These are phyloP conservation scores for Pestalotiopsis sp. DNA, from an alignment of 2,329 filamentous ascomycete genomes.

Conservation along the genomic window DNA sequence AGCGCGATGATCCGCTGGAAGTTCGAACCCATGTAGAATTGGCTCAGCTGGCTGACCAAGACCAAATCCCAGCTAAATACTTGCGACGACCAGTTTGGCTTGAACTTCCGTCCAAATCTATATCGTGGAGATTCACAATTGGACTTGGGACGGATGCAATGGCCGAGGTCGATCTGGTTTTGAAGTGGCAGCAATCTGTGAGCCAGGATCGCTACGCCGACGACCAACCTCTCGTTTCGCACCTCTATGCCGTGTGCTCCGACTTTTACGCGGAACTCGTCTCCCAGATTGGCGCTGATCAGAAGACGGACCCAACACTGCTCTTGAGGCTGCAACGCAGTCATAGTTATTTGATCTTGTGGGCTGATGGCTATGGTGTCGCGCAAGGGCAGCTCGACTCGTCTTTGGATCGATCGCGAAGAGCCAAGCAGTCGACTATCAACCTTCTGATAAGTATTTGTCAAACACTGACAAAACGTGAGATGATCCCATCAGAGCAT, in stretches of 20 bases:
- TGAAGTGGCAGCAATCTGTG: conserved; percentile 15
- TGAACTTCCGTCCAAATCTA: not conserved
- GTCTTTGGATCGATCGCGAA: conserved; percentile 18
- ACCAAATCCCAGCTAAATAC: no score
- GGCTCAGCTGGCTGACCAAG: not conserved
- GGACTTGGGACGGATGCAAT: not conserved
- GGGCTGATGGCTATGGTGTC: conserved; percentile 21
- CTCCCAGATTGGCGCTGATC: not conserved
- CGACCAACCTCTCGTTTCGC: conserved; percentile 10
- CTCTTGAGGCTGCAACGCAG: conserved; percentile 17
- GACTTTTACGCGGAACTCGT: conserved; percentile 14
- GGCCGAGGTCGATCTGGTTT: conserved; percentile 9
- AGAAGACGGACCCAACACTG: not conserved
- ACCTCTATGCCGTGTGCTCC: conserved; percentile 15
- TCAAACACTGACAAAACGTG: conserved; percentile 17
- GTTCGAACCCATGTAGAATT: no score
- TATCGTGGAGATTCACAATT: not conserved
- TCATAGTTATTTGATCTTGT: conserved; percentile 18
- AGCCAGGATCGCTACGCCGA: conserved; percentile 10
- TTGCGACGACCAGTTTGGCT: not conserved
- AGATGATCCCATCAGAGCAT: not conserved
- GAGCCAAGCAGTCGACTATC: conserved; percentile 15
- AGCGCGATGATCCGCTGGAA: not conserved
- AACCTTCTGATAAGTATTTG: conserved; percentile 17
- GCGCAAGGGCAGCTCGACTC: conserved; percentile 15